phyloP scores from a whole-genome alignment of 305 asterid genomes.

The Plantago rigida region DNA sequence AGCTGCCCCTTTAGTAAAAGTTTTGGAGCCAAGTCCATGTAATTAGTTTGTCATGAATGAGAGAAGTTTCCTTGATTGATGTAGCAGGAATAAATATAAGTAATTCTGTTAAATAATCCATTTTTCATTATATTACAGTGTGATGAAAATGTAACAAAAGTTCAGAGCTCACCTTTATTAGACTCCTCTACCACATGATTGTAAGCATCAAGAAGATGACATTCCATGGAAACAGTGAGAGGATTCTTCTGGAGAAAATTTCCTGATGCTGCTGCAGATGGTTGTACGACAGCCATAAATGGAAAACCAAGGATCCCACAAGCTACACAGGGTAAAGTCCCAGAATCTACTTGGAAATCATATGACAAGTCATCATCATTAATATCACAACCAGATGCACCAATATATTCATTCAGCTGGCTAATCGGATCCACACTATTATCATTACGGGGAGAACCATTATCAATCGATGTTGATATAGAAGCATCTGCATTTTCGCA shows the following conservation, averaged over 20 bases:
- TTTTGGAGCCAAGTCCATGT: too few relatives aligned
- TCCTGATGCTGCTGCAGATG: slow-evolving; percentile 48
- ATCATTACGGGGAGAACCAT: slow-evolving; percentile 32
- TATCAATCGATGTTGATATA: slow-evolving; percentile 30
- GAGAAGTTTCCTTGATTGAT: not conserved
- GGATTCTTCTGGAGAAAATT: slow-evolving; percentile 33
- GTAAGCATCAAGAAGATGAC: slow-evolving; percentile 24
- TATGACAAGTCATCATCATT: slow-evolving; percentile 60
- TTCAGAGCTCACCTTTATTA: slow-evolving; percentile 41
- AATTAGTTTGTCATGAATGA: too few relatives aligned
- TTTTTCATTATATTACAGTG: not conserved
- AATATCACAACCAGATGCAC: slow-evolving; percentile 48
- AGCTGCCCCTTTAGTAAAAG: too few relatives aligned
- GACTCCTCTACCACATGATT: slow-evolving; percentile 29
- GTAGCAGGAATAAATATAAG: not conserved
- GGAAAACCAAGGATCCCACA: slow-evolving; percentile 99
- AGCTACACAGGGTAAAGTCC: slow-evolving; percentile 83
- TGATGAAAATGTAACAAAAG: not conserved
- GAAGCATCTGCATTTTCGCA: slow-evolving; percentile 34
- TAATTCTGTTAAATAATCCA: slow-evolving; percentile 1
- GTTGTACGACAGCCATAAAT: slow-evolving; percentile 85
- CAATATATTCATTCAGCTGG: slow-evolving; percentile 51
- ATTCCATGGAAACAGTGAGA: slow-evolving; percentile 29
- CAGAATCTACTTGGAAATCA: slow-evolving; percentile 82
- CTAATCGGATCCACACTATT: slow-evolving; percentile 33